Conservation (phyloP, 345 rosid genomes). For the Passiflora organensis region DNA sequence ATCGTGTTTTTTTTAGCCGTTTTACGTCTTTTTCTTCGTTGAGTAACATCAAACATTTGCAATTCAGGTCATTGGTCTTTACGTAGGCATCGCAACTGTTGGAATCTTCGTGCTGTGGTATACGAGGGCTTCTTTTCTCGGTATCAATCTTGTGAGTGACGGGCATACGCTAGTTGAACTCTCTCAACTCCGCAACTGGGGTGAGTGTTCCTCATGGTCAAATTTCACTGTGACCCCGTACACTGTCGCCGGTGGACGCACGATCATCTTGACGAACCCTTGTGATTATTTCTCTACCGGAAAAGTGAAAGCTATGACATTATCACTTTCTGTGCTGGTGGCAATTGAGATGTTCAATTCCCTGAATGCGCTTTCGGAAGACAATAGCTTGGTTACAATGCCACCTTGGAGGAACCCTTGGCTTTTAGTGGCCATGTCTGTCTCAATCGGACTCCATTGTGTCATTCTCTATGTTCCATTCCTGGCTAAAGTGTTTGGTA, state of each 20-base stretch:
- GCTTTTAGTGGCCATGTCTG: constrained; percentile 81
- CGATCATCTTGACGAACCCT: constrained; percentile 51
- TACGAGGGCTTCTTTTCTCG: constrained; percentile 72
- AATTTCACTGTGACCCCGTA: constrained; percentile 69
- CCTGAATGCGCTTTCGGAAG: constrained; percentile 83
- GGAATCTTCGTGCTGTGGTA: constrained; percentile 87
- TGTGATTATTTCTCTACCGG: constrained; percentile 85
- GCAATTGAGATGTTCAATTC: constrained; percentile 94
- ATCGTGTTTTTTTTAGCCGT: too few species aligned
- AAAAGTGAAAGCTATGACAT: constrained; percentile 80
- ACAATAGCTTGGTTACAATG: constrained; percentile 67
- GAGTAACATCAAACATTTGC: constrained; percentile 1
- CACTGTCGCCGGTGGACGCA: constrained; percentile 43
- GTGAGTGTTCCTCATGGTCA: constrained; percentile 71
- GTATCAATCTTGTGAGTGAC: constrained; percentile 59
- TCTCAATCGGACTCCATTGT: constrained; percentile 80
- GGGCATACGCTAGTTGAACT: constrained; percentile 72
- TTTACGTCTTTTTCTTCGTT: too few species aligned
- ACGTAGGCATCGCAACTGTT: constrained; percentile 94
- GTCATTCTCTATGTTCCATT: constrained; percentile 81
- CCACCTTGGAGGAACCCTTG: constrained; percentile 94
- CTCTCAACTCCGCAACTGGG: constrained; percentile 73
- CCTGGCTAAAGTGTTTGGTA: constrained; percentile 67
- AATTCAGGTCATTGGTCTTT: constrained; percentile 71
- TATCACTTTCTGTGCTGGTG: constrained; percentile 82